Evolutionary conservation across 1,284 basidiomycete species (phyloP).

Genomic region (Puccinia sorghi): DNA sequence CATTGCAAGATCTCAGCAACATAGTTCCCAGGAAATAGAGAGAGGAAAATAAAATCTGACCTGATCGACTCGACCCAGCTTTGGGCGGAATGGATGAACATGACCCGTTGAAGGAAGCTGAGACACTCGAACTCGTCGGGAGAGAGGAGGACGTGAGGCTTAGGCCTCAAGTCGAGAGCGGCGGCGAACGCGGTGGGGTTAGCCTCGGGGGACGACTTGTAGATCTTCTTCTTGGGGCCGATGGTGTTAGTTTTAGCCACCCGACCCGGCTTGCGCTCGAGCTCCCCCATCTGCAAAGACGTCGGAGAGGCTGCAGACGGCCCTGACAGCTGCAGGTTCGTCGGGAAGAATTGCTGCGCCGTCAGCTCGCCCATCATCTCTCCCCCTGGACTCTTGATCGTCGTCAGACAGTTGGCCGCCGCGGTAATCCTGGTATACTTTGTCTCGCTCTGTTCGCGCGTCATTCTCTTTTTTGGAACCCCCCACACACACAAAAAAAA

Average conservation of each 20-base stretch:
- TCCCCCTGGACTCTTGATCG: neutral
- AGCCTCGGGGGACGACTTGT: conserved; percentile 30
- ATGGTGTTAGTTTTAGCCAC: neutral
- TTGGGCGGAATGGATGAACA: conserved; percentile 48
- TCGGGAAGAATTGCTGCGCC: conserved; percentile 22
- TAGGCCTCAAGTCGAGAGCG: conserved; percentile 5
- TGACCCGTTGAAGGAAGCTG: conserved; percentile 41
- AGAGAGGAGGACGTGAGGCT: neutral
- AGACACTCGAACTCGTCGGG: conserved; percentile 46
- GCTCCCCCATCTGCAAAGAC: neutral
- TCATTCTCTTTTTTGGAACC: conserved; percentile 40
- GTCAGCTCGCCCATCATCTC: neutral
- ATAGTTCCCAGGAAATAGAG: neutral
- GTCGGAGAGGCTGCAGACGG: neutral
- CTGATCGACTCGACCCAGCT: conserved; percentile 48
- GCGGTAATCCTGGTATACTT: conserved; percentile 49
- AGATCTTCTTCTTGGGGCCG: conserved; percentile 15
- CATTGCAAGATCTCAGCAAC: neutral
- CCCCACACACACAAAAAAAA: neutral
- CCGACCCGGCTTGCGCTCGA: neutral
- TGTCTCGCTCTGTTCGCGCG: conserved; percentile 33
- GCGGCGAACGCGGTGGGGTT: conserved; percentile 12
- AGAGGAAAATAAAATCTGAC: neutral
- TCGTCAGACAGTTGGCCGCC: conserved; percentile 37
- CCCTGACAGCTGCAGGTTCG: conserved; percentile 2